A percentile compares a stretch with the other conserved stretches of the same genome.
These are phyloP conservation scores for Lepidium sativum DNA, from an alignment of 345 rosid species.

Conservation along the genomic window DNA sequence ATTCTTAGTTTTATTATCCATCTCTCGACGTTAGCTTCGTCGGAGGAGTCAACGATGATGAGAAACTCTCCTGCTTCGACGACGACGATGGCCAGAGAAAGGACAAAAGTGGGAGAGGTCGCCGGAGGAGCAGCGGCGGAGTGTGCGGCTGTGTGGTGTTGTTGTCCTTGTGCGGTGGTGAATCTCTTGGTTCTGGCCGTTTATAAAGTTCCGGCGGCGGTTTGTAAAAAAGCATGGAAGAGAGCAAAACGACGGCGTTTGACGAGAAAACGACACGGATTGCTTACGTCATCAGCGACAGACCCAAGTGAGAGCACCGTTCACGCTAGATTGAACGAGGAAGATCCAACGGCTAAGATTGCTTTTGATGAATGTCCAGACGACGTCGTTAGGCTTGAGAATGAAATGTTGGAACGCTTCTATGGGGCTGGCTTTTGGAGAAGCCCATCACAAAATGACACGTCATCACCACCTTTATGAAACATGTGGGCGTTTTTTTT, in stretches of 20 bases:
- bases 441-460: conserved; percentile 41
- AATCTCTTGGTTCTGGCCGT: conserved; percentile 51
- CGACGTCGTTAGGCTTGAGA: conserved; percentile 31
- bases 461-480: conserved; percentile 1
- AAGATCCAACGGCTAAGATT: conserved; percentile 19
- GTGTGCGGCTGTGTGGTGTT: conserved; percentile 64
- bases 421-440: conserved; percentile 46
- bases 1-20: not conserved
- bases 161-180: conserved; percentile 54
- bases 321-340: conserved; percentile 22
- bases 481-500: not conserved
- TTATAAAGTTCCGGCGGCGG: conserved; percentile 51
- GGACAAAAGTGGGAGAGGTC: conserved; percentile 39
- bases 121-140: conserved; percentile 68
- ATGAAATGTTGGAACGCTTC: conserved; percentile 49
- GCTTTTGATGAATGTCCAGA: not conserved
- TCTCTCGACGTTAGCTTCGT: not conserved
- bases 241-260: conserved; percentile 28
- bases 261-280: conserved; percentile 24
- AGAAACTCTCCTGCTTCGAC: not conserved
- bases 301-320: conserved; percentile 11
- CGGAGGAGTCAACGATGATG: conserved; percentile 6
- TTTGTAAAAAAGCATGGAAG: conserved; percentile 49
- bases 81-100: conserved; percentile 4
- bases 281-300: conserved; percentile 12